Evolutionary conservation across 179 eudicot genomes (phyloP), one percentile per base, ranked within the genome.

Genomic region (Beta corolliflora): DNA sequence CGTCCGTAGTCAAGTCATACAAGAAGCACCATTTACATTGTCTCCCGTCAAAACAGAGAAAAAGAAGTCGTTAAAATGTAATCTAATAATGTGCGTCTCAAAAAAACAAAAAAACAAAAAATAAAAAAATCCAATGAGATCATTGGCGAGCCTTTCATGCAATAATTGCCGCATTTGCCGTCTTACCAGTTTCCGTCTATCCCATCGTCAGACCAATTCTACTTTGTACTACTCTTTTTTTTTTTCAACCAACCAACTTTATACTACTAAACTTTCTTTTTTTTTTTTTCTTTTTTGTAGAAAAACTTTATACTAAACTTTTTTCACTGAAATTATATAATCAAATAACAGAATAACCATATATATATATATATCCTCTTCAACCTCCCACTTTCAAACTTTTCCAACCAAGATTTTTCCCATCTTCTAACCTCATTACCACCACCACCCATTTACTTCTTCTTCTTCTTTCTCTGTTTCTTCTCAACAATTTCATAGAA

Each of bases 151-250:
- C 78, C 78, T 78, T 66, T 82, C 84, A 66, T 72, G 83, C 84
- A 83, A 53, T 83, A 80, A 81, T 56, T 81, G 76, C 75, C 86
- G 82, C 80, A 60, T 68, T 31, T 53, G 69, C 77, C 81, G 77
- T 76, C 75, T 78, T 72, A 25, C 41, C 29, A 80, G 16, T 60
- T 59, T 45, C 61, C 29, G 7, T 58, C 18, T 1, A 9, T 19
- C 19, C 5, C 70, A 48, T 58, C 64, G 29, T 31, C 25, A 64
- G n/a, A 65, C 16, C 15, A 61, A 3, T 44, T 19, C 9, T 56
- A n/a, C 3, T 23, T 0, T 7, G 16, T 0, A 6, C 5, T 50
- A 36, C 29, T 5, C 19, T 8, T 5, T 50, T 14, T 12, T 52
- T 14, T 14, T 12, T 52, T 14, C 15, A 46, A 2, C 52, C 9